phyloP scores from a whole-genome alignment of 2,329 filamentous ascomycete genomes.

The Curvularia sp. region DNA sequence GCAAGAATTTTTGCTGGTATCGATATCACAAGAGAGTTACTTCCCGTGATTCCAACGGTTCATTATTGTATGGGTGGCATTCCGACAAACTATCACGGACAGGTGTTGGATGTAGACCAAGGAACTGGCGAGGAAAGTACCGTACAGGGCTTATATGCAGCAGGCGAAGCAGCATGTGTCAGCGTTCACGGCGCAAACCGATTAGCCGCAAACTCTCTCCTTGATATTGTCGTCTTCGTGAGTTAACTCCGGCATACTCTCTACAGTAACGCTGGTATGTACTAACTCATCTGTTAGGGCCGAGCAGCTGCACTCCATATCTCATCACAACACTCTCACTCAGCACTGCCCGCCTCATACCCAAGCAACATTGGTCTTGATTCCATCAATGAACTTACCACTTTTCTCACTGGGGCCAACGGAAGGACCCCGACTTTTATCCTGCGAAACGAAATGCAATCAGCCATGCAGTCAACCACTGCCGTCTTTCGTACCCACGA shows the following conservation, averaged over 20 bases:
- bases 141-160: slow-evolving; percentile 57
- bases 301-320: slow-evolving; percentile 55
- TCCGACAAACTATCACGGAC: slow-evolving; percentile 58
- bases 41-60: slow-evolving; percentile 60
- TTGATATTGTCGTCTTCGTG: slow-evolving; percentile 59
- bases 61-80: slow-evolving; percentile 62
- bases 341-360: slow-evolving; percentile 43
- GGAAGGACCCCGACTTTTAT: slow-evolving; percentile 50
- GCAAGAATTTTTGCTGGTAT: slow-evolving; percentile 59
- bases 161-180: slow-evolving; percentile 58
- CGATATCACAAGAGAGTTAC: slow-evolving; percentile 58
- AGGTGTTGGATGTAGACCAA: slow-evolving; percentile 52
- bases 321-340: slow-evolving; percentile 49
- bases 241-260: slow-evolving; percentile 11
- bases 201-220: slow-evolving; percentile 57
- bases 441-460: slow-evolving; percentile 54
- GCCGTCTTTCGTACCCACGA: slow-evolving; percentile 56
- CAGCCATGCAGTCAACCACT: slow-evolving; percentile 56
- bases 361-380: slow-evolving; percentile 46
- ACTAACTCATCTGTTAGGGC: slow-evolving; percentile 36
- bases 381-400: slow-evolving; percentile 47
- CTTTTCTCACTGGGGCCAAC: slow-evolving; percentile 43
- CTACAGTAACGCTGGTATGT: background rate
- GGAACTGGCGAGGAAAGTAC: slow-evolving; percentile 48
- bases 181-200: slow-evolving; percentile 59